Base-by-base conservation (phyloP, 306 rosid species). In the Dalbergia cochinchinensis region DNA sequence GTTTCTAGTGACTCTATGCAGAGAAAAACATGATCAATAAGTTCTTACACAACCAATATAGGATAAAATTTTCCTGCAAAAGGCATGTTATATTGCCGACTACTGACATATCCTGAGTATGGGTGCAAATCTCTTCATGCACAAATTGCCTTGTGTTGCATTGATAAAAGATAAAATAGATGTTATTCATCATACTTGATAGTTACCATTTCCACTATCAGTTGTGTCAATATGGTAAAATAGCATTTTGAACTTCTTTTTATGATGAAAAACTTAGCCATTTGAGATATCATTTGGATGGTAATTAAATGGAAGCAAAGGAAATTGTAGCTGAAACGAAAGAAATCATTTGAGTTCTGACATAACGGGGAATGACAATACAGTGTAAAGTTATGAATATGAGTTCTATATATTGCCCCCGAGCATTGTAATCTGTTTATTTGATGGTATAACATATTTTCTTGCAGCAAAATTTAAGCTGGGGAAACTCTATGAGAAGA, bases 401-500 rank as follows among this genome's bases (percentile, higher is more conserved):
- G 51, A 15, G 15, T 18, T 73, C 53, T 18, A 33, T 69, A 51
- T 62, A 45, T 72, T 53, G 45, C 77, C 45, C 68, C 20, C 71
- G 26, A 55, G 58, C 70, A 70, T 37, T 60, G 57, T 76, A 54
- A 78, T 77, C 45, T 39, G 67, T 37, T 65, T 57, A 51, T 59
- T 60, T 83, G 82, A 45, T 83, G 80, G n/a, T 57, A 19, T 69
- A 64, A 20, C 16, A 44, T 79, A 16, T 86, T 70, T 76, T 63
- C 53, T 83, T 78, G 63, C 69, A 92, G 99, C 94, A 76, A 95
- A 88, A 78, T 80, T 95, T 74, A 95, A 90, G 86, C 85, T 95
- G 80, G 97, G 89, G 81, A 90, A 91, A 68, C 90, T 95, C 57
- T 95, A 92, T 84, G 98, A 92, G 91, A 95, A 86, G 94, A 91